phyloP scores from a whole-genome alignment of 2,329 filamentous ascomycete genomes.

The Fusarium buxicola region DNA sequence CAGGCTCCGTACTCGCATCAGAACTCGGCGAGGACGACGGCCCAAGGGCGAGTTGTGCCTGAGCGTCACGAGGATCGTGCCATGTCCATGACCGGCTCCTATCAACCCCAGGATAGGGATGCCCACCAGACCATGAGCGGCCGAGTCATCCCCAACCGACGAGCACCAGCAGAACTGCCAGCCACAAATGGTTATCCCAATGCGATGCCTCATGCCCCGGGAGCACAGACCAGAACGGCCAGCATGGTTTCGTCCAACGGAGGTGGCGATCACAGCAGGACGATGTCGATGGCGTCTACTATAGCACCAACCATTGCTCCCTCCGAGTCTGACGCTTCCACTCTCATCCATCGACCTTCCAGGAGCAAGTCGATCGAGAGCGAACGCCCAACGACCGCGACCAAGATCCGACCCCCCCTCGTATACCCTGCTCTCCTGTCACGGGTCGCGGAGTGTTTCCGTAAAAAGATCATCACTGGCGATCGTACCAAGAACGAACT shows the following conservation, averaged over 20 bases:
- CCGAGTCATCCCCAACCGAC: constrained; percentile 83
- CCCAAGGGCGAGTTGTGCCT: constrained; percentile 90
- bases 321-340: constrained; percentile 64
- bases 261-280: constrained; percentile 65
- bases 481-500: constrained; percentile 97
- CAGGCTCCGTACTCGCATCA: constrained; percentile 77
- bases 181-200: constrained; percentile 52
- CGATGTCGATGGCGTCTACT: constrained; percentile 95
- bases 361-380: constrained; percentile 66
- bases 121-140: constrained; percentile 95
- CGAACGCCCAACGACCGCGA: constrained; percentile 67
- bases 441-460: constrained; percentile 92
- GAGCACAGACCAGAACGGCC: constrained; percentile 67
- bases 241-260: constrained; percentile 70
- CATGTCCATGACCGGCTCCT: constrained; percentile 91
- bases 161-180: constrained; percentile 57
- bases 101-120: constrained; percentile 76
- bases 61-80: constrained; percentile 92
- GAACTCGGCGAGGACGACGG: constrained; percentile 81
- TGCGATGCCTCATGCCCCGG: constrained; percentile 60
- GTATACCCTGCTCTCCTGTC: constrained; percentile 95
- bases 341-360: constrained; percentile 67
- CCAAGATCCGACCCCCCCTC: constrained; percentile 78
- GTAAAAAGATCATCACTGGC: constrained; percentile 84
- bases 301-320: constrained; percentile 76